Percentiles rank a stretch among this genome's conserved stretches.
Evolutionary conservation across 805 yeast genomes (phyloP).

Genomic region (Ogataea trehalophila): DNA sequence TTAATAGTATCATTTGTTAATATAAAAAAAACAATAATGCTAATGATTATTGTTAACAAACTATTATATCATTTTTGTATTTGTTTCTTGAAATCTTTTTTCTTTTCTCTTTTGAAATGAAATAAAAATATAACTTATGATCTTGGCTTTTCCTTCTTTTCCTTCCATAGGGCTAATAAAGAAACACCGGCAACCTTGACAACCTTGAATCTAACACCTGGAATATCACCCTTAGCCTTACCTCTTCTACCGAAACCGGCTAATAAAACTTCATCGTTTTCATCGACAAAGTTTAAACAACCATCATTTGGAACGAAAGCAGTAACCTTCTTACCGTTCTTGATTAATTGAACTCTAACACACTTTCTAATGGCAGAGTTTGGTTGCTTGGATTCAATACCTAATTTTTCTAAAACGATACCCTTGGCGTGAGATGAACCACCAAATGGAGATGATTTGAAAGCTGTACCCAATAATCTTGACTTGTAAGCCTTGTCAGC

Average conservation of each 20-base stretch:
- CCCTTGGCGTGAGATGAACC: slow-evolving; percentile 99
- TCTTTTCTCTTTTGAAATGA: not conserved
- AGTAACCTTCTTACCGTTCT: slow-evolving; percentile 99
- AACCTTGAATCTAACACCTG: slow-evolving; percentile 99
- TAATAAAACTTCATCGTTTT: slow-evolving; percentile 98
- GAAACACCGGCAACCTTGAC: slow-evolving; percentile 99
- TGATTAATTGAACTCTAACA: slow-evolving; percentile 99
- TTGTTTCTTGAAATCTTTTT: not conserved
- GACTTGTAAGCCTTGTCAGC: slow-evolving; percentile 97
- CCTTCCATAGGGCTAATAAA: slow-evolving; percentile 99
- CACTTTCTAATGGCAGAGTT: slow-evolving; percentile 99
- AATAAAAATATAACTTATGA: slow-evolving; percentile 50
- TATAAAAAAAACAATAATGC: no score
- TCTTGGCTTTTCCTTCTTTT: slow-evolving; percentile 99
- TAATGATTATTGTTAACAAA: not conserved
- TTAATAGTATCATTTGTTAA: not conserved
- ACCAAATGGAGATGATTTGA: slow-evolving; percentile 99
- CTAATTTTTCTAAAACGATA: slow-evolving; percentile 98
- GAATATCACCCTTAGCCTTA: slow-evolving; percentile 99
- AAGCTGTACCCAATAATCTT: slow-evolving; percentile 99
- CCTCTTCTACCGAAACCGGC: slow-evolving; percentile 99
- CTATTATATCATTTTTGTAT: not conserved
- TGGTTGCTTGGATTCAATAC: slow-evolving; percentile 99
- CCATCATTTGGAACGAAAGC: slow-evolving; percentile 99
- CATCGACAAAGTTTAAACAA: slow-evolving; percentile 99